Conservation (phyloP, 176 grass and related monocot genomes). For the Poa annua region DNA sequence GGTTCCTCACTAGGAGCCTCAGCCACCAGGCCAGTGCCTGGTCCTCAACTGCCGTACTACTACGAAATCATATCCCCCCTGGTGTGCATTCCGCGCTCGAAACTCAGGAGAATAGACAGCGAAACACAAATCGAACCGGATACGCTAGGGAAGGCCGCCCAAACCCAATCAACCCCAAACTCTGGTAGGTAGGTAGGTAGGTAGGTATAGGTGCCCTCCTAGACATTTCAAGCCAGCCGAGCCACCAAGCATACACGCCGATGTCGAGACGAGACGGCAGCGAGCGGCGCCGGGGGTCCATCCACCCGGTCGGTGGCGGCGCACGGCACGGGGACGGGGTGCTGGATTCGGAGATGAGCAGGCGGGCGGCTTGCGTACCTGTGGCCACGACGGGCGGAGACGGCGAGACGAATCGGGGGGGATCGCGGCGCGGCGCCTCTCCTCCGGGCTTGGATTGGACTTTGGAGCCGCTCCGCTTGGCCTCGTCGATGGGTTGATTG, state of each 20-base stretch:
- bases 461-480: conserved; percentile 12
- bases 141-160: neutral
- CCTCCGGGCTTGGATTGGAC: conserved; percentile 15
- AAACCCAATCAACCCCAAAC: neutral
- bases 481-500: neutral
- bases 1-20: too few relatives aligned
- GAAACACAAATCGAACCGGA: neutral
- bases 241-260: neutral
- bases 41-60: too few relatives aligned
- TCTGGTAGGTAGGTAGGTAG: neutral
- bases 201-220: neutral
- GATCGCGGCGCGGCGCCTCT: neutral
- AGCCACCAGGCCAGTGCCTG: too few relatives aligned
- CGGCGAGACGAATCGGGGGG: neutral
- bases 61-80: too few relatives aligned
- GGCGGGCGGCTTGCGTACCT: neutral
- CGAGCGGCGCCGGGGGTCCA: neutral
- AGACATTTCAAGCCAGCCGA: neutral
- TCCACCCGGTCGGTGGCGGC: neutral
- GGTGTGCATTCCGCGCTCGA: neutral
- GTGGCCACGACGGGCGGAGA: neutral
- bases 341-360: neutral
- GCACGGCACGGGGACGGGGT: too few relatives aligned
- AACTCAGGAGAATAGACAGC: neutral
- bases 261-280: neutral